Evolutionary conservation across 495 filamentous ascomycete species (phyloP).

Genomic region (Elasticomyces elasticus): DNA sequence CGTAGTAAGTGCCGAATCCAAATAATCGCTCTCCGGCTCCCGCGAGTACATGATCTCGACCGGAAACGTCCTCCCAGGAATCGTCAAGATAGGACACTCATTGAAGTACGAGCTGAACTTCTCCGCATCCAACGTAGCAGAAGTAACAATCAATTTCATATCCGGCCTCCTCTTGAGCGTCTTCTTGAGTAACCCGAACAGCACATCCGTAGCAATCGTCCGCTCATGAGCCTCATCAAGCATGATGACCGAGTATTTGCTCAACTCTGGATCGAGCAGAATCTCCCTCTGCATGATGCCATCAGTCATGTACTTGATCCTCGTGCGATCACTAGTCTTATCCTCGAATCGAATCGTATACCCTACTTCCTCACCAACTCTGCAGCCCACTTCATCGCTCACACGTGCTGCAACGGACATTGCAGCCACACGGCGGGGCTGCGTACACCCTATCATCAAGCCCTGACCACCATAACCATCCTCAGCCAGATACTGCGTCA

Average conservation of each 20-base stretch:
- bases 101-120: constrained; percentile 97
- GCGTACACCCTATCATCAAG: constrained; percentile 95
- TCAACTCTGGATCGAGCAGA: constrained; percentile 76
- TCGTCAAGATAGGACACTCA: constrained; percentile 87
- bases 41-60: constrained; percentile 90
- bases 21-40: constrained; percentile 92
- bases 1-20: constrained; percentile 88
- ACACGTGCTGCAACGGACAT: constrained; percentile 97
- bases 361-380: constrained; percentile 83
- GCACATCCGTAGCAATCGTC: constrained; percentile 93
- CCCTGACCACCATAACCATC: constrained; percentile 81
- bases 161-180: constrained; percentile 77
- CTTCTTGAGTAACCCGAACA: constrained; percentile 93
- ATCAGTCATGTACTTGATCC: constrained; percentile 99
- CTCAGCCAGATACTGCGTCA: constrained; percentile 92
- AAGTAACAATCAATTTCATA: constrained; percentile 89
- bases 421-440: constrained; percentile 91
- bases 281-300: constrained; percentile 97
- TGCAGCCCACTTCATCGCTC: constrained; percentile 88
- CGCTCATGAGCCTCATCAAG: constrained; percentile 96
- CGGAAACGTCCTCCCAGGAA: constrained; percentile 87
- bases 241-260: constrained; percentile 91
- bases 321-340: constrained; percentile 75
- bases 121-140: constrained; percentile 90
- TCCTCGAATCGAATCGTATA: constrained; percentile 99